These are phyloP conservation scores for Aspergillus ellipticus DNA, from an alignment of 495 filamentous ascomycete genomes.

Conservation along the genomic window DNA sequence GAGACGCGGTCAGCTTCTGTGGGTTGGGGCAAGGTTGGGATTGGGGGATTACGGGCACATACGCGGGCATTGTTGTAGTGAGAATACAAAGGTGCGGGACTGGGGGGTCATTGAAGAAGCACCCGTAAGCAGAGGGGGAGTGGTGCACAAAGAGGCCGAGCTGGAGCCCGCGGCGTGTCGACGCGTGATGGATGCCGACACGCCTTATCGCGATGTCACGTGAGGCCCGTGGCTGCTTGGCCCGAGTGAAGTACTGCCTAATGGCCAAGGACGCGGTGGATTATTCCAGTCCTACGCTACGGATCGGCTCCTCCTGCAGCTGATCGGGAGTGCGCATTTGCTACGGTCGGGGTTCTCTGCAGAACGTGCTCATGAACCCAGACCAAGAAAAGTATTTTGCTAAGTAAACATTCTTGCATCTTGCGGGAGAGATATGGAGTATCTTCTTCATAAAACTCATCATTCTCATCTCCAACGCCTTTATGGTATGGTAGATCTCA, in stretches of 20 bases:
- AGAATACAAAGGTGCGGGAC: constrained; percentile 6
- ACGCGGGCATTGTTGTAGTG: constrained; percentile 43
- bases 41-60: constrained; percentile 12
- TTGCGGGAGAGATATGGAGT: too few relatives aligned
- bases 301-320: too few relatives aligned
- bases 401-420: too few relatives aligned
- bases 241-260: not conserved
- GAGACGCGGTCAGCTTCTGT: constrained; percentile 22
- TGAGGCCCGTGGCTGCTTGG: constrained; percentile 20
- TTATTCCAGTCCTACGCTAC: too few relatives aligned
- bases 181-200: constrained; percentile 26
- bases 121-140: not conserved
- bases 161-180: constrained; percentile 10
- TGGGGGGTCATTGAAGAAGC: constrained; percentile 8
- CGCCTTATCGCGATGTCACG: constrained; percentile 40
- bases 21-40: not conserved
- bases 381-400: too few relatives aligned
- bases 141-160: not conserved
- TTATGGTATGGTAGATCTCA: not conserved
- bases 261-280: too few relatives aligned
- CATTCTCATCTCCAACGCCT: not conserved
- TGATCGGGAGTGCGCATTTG: too few relatives aligned
- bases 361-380: too few relatives aligned
- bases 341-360: too few relatives aligned
- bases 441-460: not conserved